A percentile compares a stretch with the other conserved stretches of the same genome.
Conservation (phyloP, 2,329 filamentous ascomycete species). For the Penicillium sp. region DNA sequence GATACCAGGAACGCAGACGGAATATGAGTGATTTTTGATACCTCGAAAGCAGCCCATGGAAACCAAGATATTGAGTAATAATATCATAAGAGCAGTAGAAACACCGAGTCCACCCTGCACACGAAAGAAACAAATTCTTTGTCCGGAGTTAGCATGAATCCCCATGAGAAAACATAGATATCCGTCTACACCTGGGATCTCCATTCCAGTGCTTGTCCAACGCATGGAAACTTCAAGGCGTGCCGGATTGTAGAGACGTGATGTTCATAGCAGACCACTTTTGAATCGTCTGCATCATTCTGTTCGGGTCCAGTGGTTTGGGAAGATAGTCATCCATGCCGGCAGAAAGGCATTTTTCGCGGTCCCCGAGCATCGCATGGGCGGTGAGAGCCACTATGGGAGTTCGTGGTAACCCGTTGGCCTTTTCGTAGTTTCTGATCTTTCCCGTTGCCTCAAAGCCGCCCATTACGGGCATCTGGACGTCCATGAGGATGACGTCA, state of each 20-base stretch:
- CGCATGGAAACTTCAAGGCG: not conserved
- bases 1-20: not conserved
- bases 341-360: conserved; percentile 90
- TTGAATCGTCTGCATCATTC: conserved; percentile 61
- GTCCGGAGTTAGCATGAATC: not conserved
- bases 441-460: conserved; percentile 91
- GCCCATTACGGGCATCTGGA: conserved; percentile 97
- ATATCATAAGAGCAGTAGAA: not conserved
- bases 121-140: not conserved
- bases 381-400: conserved; percentile 92
- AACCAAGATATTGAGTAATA: not conserved
- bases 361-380: conserved; percentile 92
- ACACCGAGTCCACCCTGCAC: not conserved
- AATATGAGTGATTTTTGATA: not conserved
- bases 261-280: conserved; percentile 21
- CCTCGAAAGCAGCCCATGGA: not conserved
- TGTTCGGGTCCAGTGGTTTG: conserved; percentile 86
- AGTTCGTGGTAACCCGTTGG: conserved; percentile 70
- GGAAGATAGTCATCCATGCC: conserved; percentile 98
- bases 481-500: conserved; percentile 93
- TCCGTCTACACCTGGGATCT: not conserved
- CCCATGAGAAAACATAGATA: not conserved
- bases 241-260: conserved; percentile 3
- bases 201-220: not conserved
- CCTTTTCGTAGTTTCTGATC: conserved; percentile 85